Evolutionary conservation across 208 protist genomes (phyloP).

Genomic region (Leishmania tropica): DNA sequence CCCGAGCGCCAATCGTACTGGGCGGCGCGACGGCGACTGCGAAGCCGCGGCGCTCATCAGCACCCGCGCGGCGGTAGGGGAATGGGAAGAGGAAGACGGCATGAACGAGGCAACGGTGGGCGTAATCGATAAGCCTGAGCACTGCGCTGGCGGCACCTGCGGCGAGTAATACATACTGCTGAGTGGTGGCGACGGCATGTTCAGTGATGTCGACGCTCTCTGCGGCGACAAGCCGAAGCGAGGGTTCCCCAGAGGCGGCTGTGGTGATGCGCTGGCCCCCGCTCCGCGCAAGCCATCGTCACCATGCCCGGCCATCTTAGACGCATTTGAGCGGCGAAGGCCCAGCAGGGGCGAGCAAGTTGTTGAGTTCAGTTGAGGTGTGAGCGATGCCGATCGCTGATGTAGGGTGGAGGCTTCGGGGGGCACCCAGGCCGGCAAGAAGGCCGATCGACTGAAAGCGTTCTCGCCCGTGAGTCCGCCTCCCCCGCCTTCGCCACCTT

Average conservation of each 20-base stretch:
- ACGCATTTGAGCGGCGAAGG: neutral
- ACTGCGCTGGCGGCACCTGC: neutral
- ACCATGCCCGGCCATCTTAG: neutral
- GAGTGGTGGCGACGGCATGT: neutral
- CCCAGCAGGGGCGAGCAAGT: constrained; percentile 4
- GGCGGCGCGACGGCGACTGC: neutral
- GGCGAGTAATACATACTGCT: neutral
- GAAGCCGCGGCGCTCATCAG: neutral
- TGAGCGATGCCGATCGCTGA: neutral
- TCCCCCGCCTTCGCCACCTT: neutral
- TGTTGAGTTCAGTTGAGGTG: neutral
- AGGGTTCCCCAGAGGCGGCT: no score
- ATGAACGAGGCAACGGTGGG: neutral
- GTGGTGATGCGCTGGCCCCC: neutral
- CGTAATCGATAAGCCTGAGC: neutral
- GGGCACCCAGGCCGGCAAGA: neutral
- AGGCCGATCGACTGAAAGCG: neutral
- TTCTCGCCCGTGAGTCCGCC: neutral
- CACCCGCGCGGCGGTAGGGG: neutral
- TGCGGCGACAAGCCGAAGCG: neutral
- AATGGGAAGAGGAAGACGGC: neutral
- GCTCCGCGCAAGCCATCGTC: no score
- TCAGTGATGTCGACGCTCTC: neutral
- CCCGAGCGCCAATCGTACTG: constrained; percentile 3
- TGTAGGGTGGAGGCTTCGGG: neutral